phyloP scores from a whole-genome alignment of 2,329 filamentous ascomycete genomes.

The Exophiala aquamarina region DNA sequence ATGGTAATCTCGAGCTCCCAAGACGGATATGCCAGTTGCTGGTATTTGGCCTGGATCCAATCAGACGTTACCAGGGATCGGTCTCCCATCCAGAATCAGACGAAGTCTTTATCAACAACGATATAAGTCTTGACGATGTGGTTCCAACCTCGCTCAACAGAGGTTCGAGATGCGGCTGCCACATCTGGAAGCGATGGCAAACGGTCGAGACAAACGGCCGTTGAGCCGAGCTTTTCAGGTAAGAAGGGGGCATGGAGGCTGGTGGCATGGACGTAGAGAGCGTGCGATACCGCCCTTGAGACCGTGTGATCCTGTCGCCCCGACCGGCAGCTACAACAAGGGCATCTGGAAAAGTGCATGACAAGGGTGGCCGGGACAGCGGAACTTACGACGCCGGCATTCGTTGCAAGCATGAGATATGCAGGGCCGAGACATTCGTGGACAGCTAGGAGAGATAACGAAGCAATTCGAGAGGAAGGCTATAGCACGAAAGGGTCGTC shows the following conservation, averaged over 20 bases:
- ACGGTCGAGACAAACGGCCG: constrained; percentile 44
- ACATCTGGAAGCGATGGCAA: constrained; percentile 36
- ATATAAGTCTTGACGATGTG: constrained; percentile 45
- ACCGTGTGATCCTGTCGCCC: not conserved
- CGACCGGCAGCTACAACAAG: not conserved
- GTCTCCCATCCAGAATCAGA: constrained; percentile 45
- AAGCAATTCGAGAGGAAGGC: too few species aligned
- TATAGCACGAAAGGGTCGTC: too few species aligned
- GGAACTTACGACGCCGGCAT: too few species aligned
- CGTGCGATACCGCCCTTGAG: not conserved
- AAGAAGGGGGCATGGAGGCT: not conserved
- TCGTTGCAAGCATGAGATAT: too few species aligned
- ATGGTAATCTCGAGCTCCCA: constrained; percentile 40
- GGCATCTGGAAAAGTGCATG: not conserved
- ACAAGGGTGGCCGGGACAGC: too few species aligned
- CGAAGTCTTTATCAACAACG: constrained; percentile 45
- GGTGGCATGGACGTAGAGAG: not conserved
- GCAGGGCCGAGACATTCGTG: too few species aligned
- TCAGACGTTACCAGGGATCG: constrained; percentile 38
- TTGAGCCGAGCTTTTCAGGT: constrained; percentile 49
- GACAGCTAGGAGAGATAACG: too few species aligned
- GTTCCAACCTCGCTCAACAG: constrained; percentile 36
- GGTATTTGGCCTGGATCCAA: constrained; percentile 49
- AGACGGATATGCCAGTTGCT: constrained; percentile 41
- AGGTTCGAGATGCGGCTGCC: constrained; percentile 36